A percentile compares a stretch with the other conserved stretches of the same genome.
These are phyloP conservation scores for Vanilla planifolia DNA, from an alignment of 106 monocot genomes.

Conservation along the genomic window DNA sequence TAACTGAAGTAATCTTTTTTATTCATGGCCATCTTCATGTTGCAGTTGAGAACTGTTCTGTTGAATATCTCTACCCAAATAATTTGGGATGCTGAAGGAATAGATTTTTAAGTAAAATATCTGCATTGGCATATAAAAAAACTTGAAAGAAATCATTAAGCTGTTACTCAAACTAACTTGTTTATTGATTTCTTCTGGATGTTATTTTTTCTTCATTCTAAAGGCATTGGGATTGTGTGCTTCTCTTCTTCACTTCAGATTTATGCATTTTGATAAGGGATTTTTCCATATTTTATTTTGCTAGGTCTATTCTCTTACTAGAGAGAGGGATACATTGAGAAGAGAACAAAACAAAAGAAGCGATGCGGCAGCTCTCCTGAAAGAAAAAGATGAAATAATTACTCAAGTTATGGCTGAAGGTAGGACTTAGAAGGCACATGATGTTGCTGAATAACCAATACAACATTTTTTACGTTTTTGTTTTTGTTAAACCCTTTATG, in stretches of 20 bases:
- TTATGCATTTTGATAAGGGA: background rate
- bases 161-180: no score
- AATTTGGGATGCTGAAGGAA: no score
- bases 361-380: conserved; percentile 86
- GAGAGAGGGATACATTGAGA: conserved; percentile 86
- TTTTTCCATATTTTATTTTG: conserved; percentile 12
- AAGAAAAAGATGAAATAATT: conserved; percentile 99
- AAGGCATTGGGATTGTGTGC: background rate
- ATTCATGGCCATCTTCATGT: no score
- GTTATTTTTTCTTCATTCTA: background rate
- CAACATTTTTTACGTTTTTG: background rate
- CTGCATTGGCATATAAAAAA: no score
- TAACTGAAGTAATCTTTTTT: no score
- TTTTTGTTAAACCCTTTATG: background rate
- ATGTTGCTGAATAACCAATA: background rate
- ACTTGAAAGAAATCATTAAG: no score
- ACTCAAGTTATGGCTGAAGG: conserved; percentile 99
- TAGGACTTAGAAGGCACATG: conserved; percentile 15
- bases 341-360: conserved; percentile 94
- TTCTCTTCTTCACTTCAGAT: background rate
- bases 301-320: conserved; percentile 95
- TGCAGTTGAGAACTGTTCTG: no score
- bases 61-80: no score
- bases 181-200: background rate
- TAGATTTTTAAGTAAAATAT: no score